A percentile compares a stretch with the other conserved stretches of the same genome.
Evolutionary conservation across 441 rosid species (phyloP).

Genomic region (Aleurites moluccanus): DNA sequence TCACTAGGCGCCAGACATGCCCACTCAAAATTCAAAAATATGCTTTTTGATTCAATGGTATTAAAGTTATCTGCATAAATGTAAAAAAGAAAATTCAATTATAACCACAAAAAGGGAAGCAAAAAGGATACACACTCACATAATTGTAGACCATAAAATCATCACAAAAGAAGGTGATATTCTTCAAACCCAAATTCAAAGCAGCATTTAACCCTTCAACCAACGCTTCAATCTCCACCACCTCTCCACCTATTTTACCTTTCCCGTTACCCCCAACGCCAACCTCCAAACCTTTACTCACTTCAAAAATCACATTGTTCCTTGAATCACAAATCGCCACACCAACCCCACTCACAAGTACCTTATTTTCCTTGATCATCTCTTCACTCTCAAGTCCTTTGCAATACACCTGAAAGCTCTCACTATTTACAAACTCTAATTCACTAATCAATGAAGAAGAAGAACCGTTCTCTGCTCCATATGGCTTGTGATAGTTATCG

Average conservation of each 20-base stretch:
- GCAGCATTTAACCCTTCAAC: constrained; percentile 27
- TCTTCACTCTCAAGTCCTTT: constrained; percentile 30
- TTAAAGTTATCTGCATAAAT: not conserved
- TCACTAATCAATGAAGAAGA: not conserved
- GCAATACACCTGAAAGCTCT: constrained; percentile 22
- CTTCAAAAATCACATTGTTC: constrained; percentile 25
- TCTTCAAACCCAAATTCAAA: constrained; percentile 19
- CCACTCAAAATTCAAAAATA: too few relatives aligned
- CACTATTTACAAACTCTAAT: not conserved
- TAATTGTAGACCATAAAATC: constrained; percentile 22
- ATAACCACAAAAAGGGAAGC: not conserved
- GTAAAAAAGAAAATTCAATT: not conserved
- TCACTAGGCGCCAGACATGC: too few relatives aligned
- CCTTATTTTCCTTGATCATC: constrained; percentile 15
- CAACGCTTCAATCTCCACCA: constrained; percentile 11
- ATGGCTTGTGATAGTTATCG: constrained; percentile 50
- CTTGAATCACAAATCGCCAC: constrained; percentile 31
- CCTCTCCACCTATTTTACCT: not conserved
- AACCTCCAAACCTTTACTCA: constrained; percentile 12
- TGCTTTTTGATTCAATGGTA: not conserved
- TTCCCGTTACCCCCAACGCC: not conserved
- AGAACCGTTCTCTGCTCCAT: not conserved
- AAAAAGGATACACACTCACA: constrained; percentile 11
- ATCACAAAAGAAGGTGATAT: constrained; percentile 17
- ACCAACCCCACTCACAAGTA: constrained; percentile 23